Evolutionary conservation across 345 rosid genomes (phyloP).

Genomic region (Toxicodendron radicans): DNA sequence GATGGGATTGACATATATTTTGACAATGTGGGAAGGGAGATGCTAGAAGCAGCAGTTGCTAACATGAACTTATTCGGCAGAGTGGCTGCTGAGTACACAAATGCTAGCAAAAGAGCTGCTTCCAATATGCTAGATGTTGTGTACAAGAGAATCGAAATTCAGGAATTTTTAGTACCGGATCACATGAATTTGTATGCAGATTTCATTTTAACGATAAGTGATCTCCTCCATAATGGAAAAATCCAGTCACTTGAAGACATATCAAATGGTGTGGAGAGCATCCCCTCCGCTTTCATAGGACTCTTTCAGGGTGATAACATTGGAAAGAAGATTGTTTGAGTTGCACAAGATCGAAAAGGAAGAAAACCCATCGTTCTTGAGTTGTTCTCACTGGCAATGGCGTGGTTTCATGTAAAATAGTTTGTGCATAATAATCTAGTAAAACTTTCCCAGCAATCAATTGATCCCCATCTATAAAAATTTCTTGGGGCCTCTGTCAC

Average conservation of each 20-base stretch:
- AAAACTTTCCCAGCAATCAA: too few relatives aligned
- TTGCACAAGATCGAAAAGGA: conserved; percentile 20
- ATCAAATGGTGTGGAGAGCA: conserved; percentile 45
- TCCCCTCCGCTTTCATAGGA: conserved; percentile 46
- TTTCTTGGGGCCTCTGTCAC: too few relatives aligned
- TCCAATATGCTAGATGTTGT: conserved; percentile 41
- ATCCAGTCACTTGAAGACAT: conserved; percentile 46
- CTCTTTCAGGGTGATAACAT: conserved; percentile 40
- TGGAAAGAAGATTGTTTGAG: conserved; percentile 42
- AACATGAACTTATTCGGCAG: conserved; percentile 58
- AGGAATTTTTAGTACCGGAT: conserved; percentile 39
- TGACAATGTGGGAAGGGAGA: conserved; percentile 58
- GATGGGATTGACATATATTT: conserved; percentile 63
- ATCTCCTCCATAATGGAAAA: conserved; percentile 30
- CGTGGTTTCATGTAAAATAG: too few relatives aligned
- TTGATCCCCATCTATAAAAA: too few relatives aligned
- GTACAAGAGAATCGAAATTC: conserved; percentile 48
- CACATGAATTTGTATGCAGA: conserved; percentile 29
- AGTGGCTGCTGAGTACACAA: conserved; percentile 45
- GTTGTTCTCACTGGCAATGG: too few relatives aligned
- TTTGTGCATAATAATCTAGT: too few relatives aligned
- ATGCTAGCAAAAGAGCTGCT: conserved; percentile 26
- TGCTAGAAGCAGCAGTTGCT: conserved; percentile 49
- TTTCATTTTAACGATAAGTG: conserved; percentile 39
- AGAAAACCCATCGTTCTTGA: too few relatives aligned